These are phyloP conservation scores for Penicillium argentinense DNA, from an alignment of 495 filamentous ascomycete species.

Conservation along the genomic window DNA sequence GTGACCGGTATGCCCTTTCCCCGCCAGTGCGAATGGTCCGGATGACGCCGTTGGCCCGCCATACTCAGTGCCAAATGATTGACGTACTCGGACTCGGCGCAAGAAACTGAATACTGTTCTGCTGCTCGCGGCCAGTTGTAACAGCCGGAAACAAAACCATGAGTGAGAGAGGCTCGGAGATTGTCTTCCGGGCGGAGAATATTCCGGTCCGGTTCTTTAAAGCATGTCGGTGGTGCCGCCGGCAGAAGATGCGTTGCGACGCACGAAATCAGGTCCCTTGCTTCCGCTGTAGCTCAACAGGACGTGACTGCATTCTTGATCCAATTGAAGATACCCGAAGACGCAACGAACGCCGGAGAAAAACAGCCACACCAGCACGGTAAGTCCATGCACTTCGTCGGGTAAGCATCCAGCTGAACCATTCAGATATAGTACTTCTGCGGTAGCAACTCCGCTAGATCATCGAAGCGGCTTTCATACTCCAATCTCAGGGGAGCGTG, in stretches of 20 bases:
- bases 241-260: constrained; percentile 47
- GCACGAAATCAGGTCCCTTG: constrained; percentile 43
- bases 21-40: neutral
- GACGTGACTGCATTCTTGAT: constrained; percentile 42
- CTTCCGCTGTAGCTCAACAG: constrained; percentile 38
- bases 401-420: constrained; percentile 4
- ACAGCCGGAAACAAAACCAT: constrained; percentile 9
- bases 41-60: neutral
- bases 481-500: constrained; percentile 31
- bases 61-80: neutral
- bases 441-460: constrained; percentile 26
- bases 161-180: constrained; percentile 35
- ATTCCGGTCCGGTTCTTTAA: constrained; percentile 40
- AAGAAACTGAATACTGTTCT: neutral
- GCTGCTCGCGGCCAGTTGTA: too few relatives aligned
- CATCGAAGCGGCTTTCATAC: constrained; percentile 28
- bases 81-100: neutral
- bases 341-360: constrained; percentile 29
- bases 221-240: constrained; percentile 43
- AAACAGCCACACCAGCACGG: constrained; percentile 26
- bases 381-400: constrained; percentile 1
- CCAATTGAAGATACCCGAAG: constrained; percentile 33
- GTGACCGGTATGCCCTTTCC: constrained; percentile 15
- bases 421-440: constrained; percentile 18
- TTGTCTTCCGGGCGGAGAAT: constrained; percentile 37